These are phyloP conservation scores for Cyclostephanos invisitatus DNA, from an alignment of 108 stramenopile species.

Conservation along the genomic window DNA sequence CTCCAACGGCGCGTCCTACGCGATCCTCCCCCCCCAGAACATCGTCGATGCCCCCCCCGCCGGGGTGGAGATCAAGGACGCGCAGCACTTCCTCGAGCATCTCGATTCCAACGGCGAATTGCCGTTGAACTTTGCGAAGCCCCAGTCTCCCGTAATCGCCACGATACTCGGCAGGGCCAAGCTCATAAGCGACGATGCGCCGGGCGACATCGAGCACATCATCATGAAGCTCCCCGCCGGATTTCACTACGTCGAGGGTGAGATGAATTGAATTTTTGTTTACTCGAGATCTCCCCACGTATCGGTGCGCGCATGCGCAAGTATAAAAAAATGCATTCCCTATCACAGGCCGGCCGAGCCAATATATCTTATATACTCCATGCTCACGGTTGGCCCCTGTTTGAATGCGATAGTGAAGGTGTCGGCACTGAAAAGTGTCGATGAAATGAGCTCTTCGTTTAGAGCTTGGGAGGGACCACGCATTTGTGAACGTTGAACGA, in stretches of 20 bases:
- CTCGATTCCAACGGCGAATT: constrained; percentile 57
- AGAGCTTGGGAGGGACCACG: not conserved
- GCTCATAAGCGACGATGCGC: constrained; percentile 73
- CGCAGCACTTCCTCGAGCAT: constrained; percentile 84
- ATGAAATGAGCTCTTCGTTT: not conserved
- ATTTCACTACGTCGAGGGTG: constrained; percentile 84
- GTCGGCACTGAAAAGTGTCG: constrained; percentile 2
- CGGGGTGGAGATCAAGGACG: constrained; percentile 36
- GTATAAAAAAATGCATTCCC: not conserved
- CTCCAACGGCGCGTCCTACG: constrained; percentile 19
- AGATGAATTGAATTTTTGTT: not conserved
- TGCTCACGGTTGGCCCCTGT: not conserved
- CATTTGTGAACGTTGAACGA: not conserved
- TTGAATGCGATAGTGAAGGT: not conserved
- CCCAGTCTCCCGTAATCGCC: constrained; percentile 64
- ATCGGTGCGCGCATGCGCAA: not conserved
- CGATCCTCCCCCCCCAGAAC: constrained; percentile 24
- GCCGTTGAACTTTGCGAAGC: constrained; percentile 74
- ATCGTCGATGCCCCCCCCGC: constrained; percentile 30
- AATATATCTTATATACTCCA: not conserved
- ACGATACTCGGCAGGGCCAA: constrained; percentile 70
- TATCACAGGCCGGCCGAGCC: not conserved
- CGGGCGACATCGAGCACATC: constrained; percentile 87
- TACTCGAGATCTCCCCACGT: not conserved
- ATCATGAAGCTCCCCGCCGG: constrained; percentile 68